A percentile compares a stretch with the other conserved stretches of the same genome.
phyloP scores from a whole-genome alignment of 1,284 basidiomycete genomes.

The Uromyces viciae-fabae region DNA sequence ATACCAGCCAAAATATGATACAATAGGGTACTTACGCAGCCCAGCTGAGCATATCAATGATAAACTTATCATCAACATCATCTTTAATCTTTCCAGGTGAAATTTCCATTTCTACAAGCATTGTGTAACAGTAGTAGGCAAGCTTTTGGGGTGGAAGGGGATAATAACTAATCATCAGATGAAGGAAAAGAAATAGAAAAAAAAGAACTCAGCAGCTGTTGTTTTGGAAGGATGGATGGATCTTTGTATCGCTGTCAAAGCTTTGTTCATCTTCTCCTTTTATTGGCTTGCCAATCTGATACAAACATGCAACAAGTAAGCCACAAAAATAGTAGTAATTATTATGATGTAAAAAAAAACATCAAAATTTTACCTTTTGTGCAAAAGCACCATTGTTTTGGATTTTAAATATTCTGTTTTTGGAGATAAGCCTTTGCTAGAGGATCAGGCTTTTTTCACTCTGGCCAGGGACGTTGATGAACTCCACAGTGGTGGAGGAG shows the following conservation, averaged over 20 bases:
- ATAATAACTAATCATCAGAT: too few species aligned
- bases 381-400: neutral
- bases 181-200: too few species aligned
- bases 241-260: too few species aligned
- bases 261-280: too few species aligned
- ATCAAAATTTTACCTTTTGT: neutral
- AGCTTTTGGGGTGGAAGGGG: too few species aligned
- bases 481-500: neutral
- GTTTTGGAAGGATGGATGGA: too few species aligned
- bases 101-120: neutral
- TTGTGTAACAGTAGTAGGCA: neutral
- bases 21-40: too few species aligned
- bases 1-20: too few species aligned
- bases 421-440: neutral
- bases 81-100: neutral
- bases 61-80: neutral
- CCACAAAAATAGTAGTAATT: too few species aligned
- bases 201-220: too few species aligned
- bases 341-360: neutral
- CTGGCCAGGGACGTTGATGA: constrained; percentile 23
- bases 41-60: neutral
- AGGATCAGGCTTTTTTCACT: neutral
- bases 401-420: neutral
- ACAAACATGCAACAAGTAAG: too few species aligned
- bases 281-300: too few species aligned